These are phyloP conservation scores for Cordyceps militaris DNA, from an alignment of 2,329 filamentous ascomycete species.

Conservation along the genomic window DNA sequence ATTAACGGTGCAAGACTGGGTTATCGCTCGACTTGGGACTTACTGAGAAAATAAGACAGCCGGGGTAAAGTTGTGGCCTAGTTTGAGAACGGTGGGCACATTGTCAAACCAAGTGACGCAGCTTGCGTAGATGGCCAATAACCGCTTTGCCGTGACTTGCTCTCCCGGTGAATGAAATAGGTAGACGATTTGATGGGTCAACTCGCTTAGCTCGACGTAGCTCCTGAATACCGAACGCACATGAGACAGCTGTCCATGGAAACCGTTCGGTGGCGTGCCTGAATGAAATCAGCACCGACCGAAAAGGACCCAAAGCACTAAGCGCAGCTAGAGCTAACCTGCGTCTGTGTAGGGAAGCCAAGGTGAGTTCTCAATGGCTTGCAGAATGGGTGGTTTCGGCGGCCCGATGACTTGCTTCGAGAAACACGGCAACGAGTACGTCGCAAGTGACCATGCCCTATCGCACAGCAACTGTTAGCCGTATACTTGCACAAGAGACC, in stretches of 20 bases:
- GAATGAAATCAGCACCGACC: background rate
- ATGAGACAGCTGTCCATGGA: conserved; percentile 56
- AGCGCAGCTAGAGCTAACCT: background rate
- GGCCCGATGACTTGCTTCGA: conserved; percentile 48
- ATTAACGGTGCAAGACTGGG: background rate
- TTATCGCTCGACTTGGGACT: conserved; percentile 24
- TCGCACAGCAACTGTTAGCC: background rate
- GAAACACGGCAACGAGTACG: conserved; percentile 52
- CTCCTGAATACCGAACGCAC: conserved; percentile 61
- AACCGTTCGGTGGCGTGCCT: conserved; percentile 48
- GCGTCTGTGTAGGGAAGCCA: conserved; percentile 51
- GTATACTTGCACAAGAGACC: too few relatives aligned
- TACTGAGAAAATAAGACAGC: conserved; percentile 71
- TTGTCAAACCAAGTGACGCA: conserved; percentile 64
- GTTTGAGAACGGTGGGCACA: conserved; percentile 55
- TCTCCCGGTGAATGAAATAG: conserved; percentile 63
- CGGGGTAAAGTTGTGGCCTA: conserved; percentile 64
- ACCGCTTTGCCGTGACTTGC: conserved; percentile 54
- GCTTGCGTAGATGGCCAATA: conserved; percentile 58
- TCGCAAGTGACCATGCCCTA: conserved; percentile 58
- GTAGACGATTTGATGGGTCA: conserved; percentile 64
- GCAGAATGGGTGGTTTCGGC: conserved; percentile 53
- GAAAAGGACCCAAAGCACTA: background rate
- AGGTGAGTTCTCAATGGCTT: conserved; percentile 50
- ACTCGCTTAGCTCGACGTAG: conserved; percentile 65